These are phyloP conservation scores for Thuja plicata DNA, from an alignment of 83 land plant genomes.

Conservation along the genomic window DNA sequence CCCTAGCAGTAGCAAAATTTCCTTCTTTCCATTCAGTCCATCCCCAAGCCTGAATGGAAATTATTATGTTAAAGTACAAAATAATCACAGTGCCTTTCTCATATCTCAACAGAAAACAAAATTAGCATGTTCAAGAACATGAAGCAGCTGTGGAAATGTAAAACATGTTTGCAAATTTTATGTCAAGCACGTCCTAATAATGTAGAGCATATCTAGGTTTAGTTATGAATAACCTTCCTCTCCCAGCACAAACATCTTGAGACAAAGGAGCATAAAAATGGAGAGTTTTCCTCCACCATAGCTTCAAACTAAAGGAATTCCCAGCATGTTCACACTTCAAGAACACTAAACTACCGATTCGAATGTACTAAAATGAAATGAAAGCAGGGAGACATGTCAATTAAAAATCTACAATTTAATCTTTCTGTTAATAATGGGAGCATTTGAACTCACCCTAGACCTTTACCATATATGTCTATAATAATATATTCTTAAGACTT, in stretches of 20 bases:
- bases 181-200: not conserved
- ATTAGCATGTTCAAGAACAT: not conserved
- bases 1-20: conserved; percentile 76
- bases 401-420: too few relatives aligned
- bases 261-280: not conserved
- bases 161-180: not conserved
- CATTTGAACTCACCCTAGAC: too few relatives aligned
- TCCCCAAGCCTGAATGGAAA: conserved; percentile 88
- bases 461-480: too few relatives aligned
- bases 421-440: too few relatives aligned
- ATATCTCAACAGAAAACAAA: not conserved
- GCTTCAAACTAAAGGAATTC: not conserved
- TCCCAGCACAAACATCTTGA: not conserved
- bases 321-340: not conserved
- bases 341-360: not conserved
- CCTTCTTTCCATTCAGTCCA: conserved; percentile 99
- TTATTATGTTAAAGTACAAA: not conserved
- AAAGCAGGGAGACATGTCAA: not conserved
- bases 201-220: not conserved
- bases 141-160: not conserved
- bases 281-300: not conserved
- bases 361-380: not conserved
- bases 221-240: not conserved
- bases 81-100: not conserved
- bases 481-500: too few relatives aligned